Conservation (phyloP, 1,139 yeast genomes). For the Yamadazyma friedrichii region DNA sequence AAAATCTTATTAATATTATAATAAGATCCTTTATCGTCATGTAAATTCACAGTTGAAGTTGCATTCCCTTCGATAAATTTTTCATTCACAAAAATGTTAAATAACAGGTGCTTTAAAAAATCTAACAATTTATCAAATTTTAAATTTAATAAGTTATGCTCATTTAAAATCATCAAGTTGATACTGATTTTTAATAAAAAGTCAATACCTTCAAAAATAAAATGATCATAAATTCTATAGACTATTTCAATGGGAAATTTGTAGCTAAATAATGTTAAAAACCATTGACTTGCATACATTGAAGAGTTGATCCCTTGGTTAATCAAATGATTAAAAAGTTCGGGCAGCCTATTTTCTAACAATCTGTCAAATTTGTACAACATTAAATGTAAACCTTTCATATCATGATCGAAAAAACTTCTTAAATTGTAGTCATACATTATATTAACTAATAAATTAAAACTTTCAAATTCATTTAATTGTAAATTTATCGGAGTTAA, state of each 20-base stretch:
- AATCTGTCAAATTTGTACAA: slow-evolving; percentile 88
- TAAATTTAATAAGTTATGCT: slow-evolving; percentile 53
- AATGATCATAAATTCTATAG: slow-evolving; percentile 76
- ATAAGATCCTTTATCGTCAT: slow-evolving; percentile 14
- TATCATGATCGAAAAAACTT: slow-evolving; percentile 76
- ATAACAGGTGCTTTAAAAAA: slow-evolving; percentile 75
- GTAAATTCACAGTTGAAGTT: slow-evolving; percentile 12
- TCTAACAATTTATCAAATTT: slow-evolving; percentile 74
- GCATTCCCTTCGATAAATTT: slow-evolving; percentile 22
- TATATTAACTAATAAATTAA: slow-evolving; percentile 72
- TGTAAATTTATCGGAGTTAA: slow-evolving; percentile 82
- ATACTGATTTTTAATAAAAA: slow-evolving; percentile 78
- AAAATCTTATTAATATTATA: slow-evolving; percentile 75
- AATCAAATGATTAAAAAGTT: slow-evolving; percentile 68
- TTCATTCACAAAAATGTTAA: slow-evolving; percentile 61
- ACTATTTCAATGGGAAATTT: slow-evolving; percentile 86
- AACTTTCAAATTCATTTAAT: slow-evolving; percentile 81
- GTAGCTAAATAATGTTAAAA: slow-evolving; percentile 89
- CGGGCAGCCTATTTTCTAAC: slow-evolving; percentile 67
- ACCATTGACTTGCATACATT: slow-evolving; percentile 98
- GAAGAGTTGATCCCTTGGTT: slow-evolving; percentile 85
- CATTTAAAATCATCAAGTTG: slow-evolving; percentile 70
- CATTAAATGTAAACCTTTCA: slow-evolving; percentile 87
- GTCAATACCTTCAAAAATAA: slow-evolving; percentile 87
- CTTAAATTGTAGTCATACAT: slow-evolving; percentile 85